These are phyloP conservation scores for Podospora pseudocomata DNA, from an alignment of 495 filamentous ascomycete genomes.

Conservation along the genomic window DNA sequence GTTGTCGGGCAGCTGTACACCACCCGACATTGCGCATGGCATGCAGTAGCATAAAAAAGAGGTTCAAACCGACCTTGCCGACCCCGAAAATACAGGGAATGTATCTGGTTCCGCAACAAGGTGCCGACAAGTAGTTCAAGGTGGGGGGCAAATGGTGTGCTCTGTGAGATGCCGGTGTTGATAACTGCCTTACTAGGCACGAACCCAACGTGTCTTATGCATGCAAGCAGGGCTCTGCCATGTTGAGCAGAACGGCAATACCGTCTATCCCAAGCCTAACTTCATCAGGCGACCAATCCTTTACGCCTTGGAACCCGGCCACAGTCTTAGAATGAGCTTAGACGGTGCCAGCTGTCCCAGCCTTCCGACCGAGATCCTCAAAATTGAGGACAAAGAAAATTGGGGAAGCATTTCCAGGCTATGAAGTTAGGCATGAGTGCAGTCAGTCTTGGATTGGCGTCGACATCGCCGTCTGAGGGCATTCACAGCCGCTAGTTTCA, in stretches of 20 bases:
- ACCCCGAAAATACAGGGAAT: no score
- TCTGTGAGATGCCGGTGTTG: neutral
- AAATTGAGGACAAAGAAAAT: neutral
- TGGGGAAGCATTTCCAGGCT: no score
- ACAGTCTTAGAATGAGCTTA: neutral
- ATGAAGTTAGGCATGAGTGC: neutral
- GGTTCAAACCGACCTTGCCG: no score
- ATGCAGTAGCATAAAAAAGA: no score
- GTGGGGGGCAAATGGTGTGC: no score
- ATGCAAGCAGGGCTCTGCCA: neutral
- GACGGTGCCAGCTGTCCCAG: neutral
- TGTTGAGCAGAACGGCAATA: neutral
- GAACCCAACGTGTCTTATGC: neutral
- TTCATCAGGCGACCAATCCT: no score
- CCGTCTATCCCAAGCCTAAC: neutral
- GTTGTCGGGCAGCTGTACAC: neutral
- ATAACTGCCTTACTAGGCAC: neutral
- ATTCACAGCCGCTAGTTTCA: neutral
- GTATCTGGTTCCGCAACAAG: no score
- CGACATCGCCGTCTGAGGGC: neutral
- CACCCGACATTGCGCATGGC: no score
- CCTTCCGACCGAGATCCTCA: neutral
- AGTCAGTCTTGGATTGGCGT: neutral
- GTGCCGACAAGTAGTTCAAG: no score
- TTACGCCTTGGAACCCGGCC: no score